Evolutionary conservation across 2,329 filamentous ascomycete genomes (phyloP).

Genomic region (Paramyrothecium sp.): DNA sequence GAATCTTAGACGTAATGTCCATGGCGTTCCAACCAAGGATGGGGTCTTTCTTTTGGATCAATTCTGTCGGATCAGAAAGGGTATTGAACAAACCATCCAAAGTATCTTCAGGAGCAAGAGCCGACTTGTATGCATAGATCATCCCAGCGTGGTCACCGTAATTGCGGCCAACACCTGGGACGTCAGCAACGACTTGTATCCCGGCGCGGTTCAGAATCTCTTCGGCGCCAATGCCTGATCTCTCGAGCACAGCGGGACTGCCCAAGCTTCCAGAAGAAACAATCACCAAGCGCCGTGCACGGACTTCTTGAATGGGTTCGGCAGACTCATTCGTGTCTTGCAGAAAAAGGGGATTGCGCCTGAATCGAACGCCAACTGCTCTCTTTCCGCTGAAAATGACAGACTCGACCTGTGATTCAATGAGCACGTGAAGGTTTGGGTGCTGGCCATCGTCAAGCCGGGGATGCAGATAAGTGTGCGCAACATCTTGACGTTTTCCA

Average conservation of each 20-base stretch:
- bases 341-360: too few relatives aligned
- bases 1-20: slow-evolving; percentile 51
- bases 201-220: slow-evolving; percentile 43
- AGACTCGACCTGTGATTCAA: not conserved
- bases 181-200: slow-evolving; percentile 40
- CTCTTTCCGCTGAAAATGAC: not conserved
- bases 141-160: slow-evolving; percentile 55
- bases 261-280: slow-evolving; percentile 42
- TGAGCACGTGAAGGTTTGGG: not conserved
- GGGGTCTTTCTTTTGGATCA: slow-evolving; percentile 32
- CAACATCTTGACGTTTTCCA: not conserved
- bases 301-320: not conserved
- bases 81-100: slow-evolving; percentile 49
- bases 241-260: slow-evolving; percentile 54
- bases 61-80: slow-evolving; percentile 36
- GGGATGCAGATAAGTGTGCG: not conserved
- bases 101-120: slow-evolving; percentile 20
- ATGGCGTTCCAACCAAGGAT: slow-evolving; percentile 54
- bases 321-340: not conserved
- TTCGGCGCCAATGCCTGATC: slow-evolving; percentile 55
- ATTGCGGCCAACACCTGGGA: slow-evolving; percentile 48
- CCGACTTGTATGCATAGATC: slow-evolving; percentile 42
- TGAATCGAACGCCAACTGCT: slow-evolving; percentile 10
- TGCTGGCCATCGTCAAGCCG: not conserved
- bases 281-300: not conserved